Percentiles rank a stretch among this genome's conserved stretches.
Conservation (phyloP, 345 rosid genomes). For the Sisymbrium altissimum region DNA sequence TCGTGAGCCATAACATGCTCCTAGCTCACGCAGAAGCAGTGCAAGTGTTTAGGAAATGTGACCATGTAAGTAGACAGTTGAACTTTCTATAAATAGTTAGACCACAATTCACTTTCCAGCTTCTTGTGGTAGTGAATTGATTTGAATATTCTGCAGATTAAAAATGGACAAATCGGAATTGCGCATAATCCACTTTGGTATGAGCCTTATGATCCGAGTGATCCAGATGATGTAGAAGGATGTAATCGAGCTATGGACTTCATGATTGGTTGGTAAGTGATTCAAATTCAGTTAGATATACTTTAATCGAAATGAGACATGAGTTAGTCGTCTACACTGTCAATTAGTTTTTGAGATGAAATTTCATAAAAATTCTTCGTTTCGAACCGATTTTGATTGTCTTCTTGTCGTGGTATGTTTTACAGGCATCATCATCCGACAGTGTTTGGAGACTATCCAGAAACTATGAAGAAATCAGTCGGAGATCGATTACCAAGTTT, state of each 20-base stretch:
- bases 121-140: background rate
- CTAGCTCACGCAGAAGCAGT: constrained; percentile 37
- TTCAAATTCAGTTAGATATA: background rate
- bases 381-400: background rate
- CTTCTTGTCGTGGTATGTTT: background rate
- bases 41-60: constrained; percentile 34
- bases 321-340: background rate
- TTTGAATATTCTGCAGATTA: constrained; percentile 15
- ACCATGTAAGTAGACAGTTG: constrained; percentile 23
- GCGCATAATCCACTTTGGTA: constrained; percentile 37
- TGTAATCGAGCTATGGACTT: constrained; percentile 38
- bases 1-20: constrained; percentile 37
- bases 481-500: constrained; percentile 60
- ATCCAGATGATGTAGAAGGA: constrained; percentile 31
- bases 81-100: background rate
- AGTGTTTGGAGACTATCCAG: constrained; percentile 57
- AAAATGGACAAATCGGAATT: constrained; percentile 34
- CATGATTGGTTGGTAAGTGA: constrained; percentile 39
- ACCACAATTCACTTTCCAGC: background rate
- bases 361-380: background rate
- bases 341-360: background rate
- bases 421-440: constrained; percentile 54
- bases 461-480: constrained; percentile 40
- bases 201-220: constrained; percentile 29
- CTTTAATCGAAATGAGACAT: background rate